Conservation (phyloP, 2,329 filamentous ascomycete genomes). For the Hypoxylon sp. region DNA sequence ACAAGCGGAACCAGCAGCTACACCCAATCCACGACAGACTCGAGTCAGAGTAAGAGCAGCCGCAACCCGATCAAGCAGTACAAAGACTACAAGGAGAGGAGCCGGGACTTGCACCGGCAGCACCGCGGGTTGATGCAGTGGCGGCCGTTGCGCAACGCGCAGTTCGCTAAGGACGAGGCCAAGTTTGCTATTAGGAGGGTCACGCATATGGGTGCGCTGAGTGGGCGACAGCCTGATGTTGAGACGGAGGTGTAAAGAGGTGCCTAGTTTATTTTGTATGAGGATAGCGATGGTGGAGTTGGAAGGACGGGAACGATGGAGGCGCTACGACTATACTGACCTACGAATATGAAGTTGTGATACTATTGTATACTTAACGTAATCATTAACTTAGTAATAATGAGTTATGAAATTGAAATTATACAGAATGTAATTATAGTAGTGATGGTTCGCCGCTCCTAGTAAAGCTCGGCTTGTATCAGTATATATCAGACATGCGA, state of each 20-base stretch:
- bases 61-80: conserved; percentile 69
- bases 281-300: neutral
- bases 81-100: conserved; percentile 76
- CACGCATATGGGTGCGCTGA: conserved; percentile 81
- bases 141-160: conserved; percentile 87
- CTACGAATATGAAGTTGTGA: conserved; percentile 16
- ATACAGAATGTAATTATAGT: conserved; percentile 8
- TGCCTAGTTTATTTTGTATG: conserved; percentile 10
- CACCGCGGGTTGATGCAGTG: conserved; percentile 96
- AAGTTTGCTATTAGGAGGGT: conserved; percentile 83
- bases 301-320: neutral
- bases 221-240: conserved; percentile 87
- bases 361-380: conserved; percentile 35
- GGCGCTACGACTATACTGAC: neutral
- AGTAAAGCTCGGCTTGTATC: neutral
- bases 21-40: conserved; percentile 49
- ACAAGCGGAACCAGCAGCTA: conserved; percentile 35
- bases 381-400: conserved; percentile 26
- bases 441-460: neutral
- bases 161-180: conserved; percentile 90
- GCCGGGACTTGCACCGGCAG: conserved; percentile 83
- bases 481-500: neutral
- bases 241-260: conserved; percentile 79
- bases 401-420: conserved; percentile 41
- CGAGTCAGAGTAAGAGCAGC: conserved; percentile 54